These are phyloP conservation scores for Flaveria sonorensis DNA, from an alignment of 129 eudicot genomes.

Conservation along the genomic window DNA sequence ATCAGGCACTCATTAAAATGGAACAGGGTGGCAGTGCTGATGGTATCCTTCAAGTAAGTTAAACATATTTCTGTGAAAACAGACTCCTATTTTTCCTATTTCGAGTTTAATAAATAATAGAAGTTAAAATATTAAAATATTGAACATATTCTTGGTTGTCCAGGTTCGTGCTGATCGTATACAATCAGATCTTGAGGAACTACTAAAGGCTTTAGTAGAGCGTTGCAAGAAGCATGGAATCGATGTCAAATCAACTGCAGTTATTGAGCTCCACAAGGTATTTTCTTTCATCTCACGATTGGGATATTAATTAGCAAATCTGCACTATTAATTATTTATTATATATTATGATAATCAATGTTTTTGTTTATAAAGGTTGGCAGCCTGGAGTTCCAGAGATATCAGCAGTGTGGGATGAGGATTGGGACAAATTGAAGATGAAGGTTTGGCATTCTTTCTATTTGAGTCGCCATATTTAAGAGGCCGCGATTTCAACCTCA, in stretches of 20 bases:
- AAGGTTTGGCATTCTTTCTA: constrained; percentile 55
- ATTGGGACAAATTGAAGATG: constrained; percentile 99
- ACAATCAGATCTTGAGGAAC: constrained; percentile 91
- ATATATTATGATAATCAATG: constrained; percentile 7
- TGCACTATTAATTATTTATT: neutral
- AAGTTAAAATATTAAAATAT: neutral
- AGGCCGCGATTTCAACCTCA: neutral
- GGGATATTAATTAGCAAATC: neutral
- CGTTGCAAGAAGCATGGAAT: constrained; percentile 81
- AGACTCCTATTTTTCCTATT: neutral
- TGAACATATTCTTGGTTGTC: constrained; percentile 4
- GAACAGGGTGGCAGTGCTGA: constrained; percentile 99
- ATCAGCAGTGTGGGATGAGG: constrained; percentile 98
- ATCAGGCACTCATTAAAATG: constrained; percentile 87
- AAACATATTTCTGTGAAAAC: neutral
- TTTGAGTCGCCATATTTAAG: constrained; percentile 8
- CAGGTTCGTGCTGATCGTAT: constrained; percentile 98
- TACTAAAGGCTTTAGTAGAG: constrained; percentile 70
- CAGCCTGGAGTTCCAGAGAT: constrained; percentile 87
- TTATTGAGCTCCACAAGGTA: constrained; percentile 92
- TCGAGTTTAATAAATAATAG: neutral
- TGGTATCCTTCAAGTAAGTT: constrained; percentile 93
- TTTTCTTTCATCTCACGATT: constrained; percentile 8
- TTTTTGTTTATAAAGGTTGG: constrained; percentile 66
- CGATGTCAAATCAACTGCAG: constrained; percentile 67